Percentiles rank a stretch among this genome's conserved stretches.
Evolutionary conservation across 2,329 filamentous ascomycete genomes (phyloP).

Genomic region (Corniculantispora saksenae): DNA sequence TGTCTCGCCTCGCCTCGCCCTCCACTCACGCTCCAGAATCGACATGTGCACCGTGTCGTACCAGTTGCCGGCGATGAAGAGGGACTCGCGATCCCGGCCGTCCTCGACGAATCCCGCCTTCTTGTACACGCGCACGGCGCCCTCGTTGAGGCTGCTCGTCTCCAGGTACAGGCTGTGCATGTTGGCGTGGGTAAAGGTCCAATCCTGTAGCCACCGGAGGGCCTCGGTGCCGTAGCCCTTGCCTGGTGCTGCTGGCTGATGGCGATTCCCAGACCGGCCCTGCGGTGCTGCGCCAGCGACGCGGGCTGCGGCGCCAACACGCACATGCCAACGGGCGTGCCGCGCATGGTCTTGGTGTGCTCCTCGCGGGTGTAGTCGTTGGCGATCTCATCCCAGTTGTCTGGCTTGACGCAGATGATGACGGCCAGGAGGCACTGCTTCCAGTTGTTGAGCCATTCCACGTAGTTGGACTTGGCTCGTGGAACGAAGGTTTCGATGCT

Average conservation of each 20-base stretch:
- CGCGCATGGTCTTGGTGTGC: constrained; percentile 5
- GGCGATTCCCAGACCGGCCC: constrained; percentile 34
- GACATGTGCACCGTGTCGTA: constrained; percentile 31
- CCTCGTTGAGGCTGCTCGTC: constrained; percentile 44
- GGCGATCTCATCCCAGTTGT: constrained; percentile 11
- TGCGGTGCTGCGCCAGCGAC: constrained; percentile 6
- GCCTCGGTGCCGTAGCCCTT: constrained; percentile 46
- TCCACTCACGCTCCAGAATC: constrained; percentile 40
- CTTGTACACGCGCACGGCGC: constrained; percentile 37
- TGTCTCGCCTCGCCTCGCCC: not conserved
- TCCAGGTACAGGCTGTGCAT: constrained; percentile 41
- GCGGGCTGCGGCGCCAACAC: not conserved
- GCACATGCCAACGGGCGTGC: constrained; percentile 6
- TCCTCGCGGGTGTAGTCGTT: not conserved
- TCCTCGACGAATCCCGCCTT: constrained; percentile 44
- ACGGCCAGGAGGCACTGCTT: constrained; percentile 7
- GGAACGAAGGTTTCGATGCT: constrained; percentile 6
- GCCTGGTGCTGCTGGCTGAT: constrained; percentile 36
- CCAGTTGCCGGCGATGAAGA: constrained; percentile 40
- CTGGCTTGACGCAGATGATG: constrained; percentile 18
- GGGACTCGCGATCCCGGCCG: constrained; percentile 34
- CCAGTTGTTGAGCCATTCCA: not conserved
- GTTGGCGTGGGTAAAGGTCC: constrained; percentile 42
- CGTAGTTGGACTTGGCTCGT: not conserved
- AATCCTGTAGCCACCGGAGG: constrained; percentile 44